These are phyloP conservation scores for Cladophialophora yegresii DNA, from an alignment of 2,329 filamentous ascomycete genomes.

Conservation along the genomic window DNA sequence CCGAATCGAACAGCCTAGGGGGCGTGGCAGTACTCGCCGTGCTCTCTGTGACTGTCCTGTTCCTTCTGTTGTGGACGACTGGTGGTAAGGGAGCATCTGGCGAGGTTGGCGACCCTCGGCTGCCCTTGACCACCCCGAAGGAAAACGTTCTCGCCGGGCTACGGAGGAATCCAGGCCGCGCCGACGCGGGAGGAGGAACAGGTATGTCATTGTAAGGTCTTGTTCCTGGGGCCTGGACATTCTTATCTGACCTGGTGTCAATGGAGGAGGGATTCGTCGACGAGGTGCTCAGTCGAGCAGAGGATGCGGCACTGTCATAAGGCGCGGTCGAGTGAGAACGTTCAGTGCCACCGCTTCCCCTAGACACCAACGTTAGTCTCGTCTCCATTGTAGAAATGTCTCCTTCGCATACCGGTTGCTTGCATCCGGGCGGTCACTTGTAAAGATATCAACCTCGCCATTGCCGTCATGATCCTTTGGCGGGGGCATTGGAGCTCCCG, in stretches of 20 bases:
- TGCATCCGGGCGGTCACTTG: conserved; percentile 41
- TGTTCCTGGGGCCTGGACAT: conserved; percentile 41
- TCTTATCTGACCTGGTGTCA: conserved; percentile 48
- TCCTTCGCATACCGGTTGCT: conserved; percentile 42
- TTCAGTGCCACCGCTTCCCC: conserved; percentile 53
- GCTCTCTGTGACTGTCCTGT: conserved; percentile 51
- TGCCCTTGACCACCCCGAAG: conserved; percentile 49
- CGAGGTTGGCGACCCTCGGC: conserved; percentile 40
- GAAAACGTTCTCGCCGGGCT: conserved; percentile 57
- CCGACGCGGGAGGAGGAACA: conserved; percentile 43
- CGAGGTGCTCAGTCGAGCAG: conserved; percentile 57
- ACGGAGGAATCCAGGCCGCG: conserved; percentile 44
- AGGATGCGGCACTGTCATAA: conserved; percentile 50
- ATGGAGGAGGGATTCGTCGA: conserved; percentile 60
- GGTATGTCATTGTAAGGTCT: conserved; percentile 48
- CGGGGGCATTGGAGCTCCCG: conserved; percentile 38
- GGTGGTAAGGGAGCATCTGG: conserved; percentile 28
- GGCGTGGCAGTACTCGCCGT: conserved; percentile 56
- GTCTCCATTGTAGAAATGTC: neutral
- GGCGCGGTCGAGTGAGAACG: conserved; percentile 51
- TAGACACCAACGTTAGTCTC: conserved; percentile 35
- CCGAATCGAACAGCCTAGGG: conserved; percentile 53
- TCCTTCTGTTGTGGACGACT: conserved; percentile 40
- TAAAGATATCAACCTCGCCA: conserved; percentile 44
- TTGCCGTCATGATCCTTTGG: conserved; percentile 40